Conservation (phyloP, 2,329 filamentous ascomycete species). For the Triangularia setosa region DNA sequence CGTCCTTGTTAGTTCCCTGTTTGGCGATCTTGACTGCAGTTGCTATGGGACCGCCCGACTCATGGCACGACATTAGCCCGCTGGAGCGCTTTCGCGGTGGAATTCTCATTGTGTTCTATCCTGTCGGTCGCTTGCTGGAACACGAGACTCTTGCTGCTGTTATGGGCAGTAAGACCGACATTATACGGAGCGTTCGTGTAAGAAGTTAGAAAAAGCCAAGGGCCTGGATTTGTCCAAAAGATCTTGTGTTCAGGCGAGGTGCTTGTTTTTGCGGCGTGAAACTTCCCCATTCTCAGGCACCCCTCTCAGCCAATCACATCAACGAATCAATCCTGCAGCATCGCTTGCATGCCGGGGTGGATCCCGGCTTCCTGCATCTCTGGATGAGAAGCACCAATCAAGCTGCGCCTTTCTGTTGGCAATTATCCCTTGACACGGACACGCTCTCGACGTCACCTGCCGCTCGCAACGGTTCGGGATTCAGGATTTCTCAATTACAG, state of each 20-base stretch:
- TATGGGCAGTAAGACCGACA: neutral
- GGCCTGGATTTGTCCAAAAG: neutral
- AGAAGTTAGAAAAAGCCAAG: neutral
- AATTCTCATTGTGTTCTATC: neutral
- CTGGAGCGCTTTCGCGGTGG: neutral
- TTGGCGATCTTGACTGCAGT: neutral
- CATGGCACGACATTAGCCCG: neutral
- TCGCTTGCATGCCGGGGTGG: constrained; percentile 2
- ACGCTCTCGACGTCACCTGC: constrained; percentile 19
- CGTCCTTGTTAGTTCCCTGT: neutral
- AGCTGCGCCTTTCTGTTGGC: constrained; percentile 9
- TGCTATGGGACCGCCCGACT: neutral
- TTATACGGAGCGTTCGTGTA: neutral
- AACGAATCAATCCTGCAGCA: neutral
- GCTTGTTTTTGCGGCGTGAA: neutral
- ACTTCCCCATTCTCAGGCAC: neutral
- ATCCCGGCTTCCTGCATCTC: neutral
- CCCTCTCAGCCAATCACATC: constrained; percentile 3
- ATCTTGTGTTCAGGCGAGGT: neutral
- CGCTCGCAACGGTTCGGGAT: constrained; percentile 9
- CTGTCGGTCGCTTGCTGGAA: neutral
- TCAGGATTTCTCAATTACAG: constrained; percentile 8
- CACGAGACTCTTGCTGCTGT: neutral
- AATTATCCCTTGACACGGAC: constrained; percentile 26
- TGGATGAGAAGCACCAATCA: constrained; percentile 18